These are phyloP conservation scores for Sherardia arvensis DNA, from an alignment of 257 asterid species.

Conservation along the genomic window DNA sequence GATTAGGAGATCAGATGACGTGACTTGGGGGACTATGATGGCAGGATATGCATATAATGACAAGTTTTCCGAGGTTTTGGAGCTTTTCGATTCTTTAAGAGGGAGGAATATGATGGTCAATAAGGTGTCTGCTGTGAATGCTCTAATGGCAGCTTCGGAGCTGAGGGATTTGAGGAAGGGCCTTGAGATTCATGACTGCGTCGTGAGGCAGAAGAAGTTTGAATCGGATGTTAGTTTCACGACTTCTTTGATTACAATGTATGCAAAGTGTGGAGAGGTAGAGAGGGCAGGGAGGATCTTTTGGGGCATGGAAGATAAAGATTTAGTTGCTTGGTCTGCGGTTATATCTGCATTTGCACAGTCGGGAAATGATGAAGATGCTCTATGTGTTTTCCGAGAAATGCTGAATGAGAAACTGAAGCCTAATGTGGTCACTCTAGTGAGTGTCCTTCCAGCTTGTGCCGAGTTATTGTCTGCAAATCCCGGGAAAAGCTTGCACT, in stretches of 20 bases:
- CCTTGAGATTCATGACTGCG: constrained; percentile 21
- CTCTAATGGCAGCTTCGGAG: constrained; percentile 29
- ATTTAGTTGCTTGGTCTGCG: constrained; percentile 38
- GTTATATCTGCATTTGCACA: constrained; percentile 37
- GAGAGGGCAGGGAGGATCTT: constrained; percentile 27
- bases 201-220: constrained; percentile 15
- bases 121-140: constrained; percentile 30
- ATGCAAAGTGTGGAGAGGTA: constrained; percentile 29
- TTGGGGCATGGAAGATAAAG: constrained; percentile 18
- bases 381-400: constrained; percentile 25
- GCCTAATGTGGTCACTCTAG: constrained; percentile 26
- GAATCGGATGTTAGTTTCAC: constrained; percentile 23
- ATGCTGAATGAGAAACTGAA: constrained; percentile 26
- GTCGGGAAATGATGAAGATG: constrained; percentile 31
- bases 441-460: constrained; percentile 33
- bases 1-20: constrained; percentile 21
- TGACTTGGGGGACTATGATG: constrained; percentile 43
- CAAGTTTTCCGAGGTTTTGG: constrained; percentile 18
- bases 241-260: constrained; percentile 34
- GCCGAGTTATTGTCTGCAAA: constrained; percentile 19
- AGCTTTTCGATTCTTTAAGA: constrained; percentile 23
- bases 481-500: constrained; percentile 33
- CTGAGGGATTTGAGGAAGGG: constrained; percentile 26
- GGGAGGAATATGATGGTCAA: constrained; percentile 13
- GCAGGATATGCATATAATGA: constrained; percentile 36